A percentile compares a stretch with the other conserved stretches of the same genome.
Evolutionary conservation across 2,329 filamentous ascomycete species (phyloP).

Genomic region (Venturia pyrina): DNA sequence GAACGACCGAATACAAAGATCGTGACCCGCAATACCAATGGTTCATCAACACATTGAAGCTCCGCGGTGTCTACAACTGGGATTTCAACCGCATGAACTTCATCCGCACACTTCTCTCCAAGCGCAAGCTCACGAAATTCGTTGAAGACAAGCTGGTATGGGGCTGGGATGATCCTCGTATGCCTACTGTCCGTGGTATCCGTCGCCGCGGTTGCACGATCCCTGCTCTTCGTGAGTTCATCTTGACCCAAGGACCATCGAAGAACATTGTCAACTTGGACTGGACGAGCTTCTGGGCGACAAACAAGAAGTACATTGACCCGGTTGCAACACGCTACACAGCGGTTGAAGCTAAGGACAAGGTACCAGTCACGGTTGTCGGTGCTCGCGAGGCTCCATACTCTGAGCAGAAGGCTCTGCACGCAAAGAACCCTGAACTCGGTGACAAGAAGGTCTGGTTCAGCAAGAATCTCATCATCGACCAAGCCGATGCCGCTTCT

Average conservation of each 20-base stretch:
- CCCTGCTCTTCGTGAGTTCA: constrained; percentile 70
- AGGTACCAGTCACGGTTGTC: constrained; percentile 59
- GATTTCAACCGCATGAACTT: constrained; percentile 82
- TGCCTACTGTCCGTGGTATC: constrained; percentile 76
- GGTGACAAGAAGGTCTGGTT: constrained; percentile 80
- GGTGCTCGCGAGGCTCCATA: constrained; percentile 51
- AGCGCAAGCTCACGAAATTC: constrained; percentile 76
- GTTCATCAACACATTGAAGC: constrained; percentile 65
- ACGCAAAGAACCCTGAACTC: constrained; percentile 78
- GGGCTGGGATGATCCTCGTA: constrained; percentile 80
- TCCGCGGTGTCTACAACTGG: constrained; percentile 74
- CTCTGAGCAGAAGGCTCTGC: constrained; percentile 61
- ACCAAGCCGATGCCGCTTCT: constrained; percentile 74
- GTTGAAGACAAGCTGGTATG: constrained; percentile 66
- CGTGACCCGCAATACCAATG: constrained; percentile 80
- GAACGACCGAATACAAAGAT: constrained; percentile 81
- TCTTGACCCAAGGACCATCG: constrained; percentile 72
- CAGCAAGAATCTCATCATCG: constrained; percentile 65
- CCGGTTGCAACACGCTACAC: constrained; percentile 39
- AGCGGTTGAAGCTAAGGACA: constrained; percentile 55
- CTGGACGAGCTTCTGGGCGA: constrained; percentile 56
- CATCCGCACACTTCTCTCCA: constrained; percentile 70
- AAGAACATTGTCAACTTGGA: constrained; percentile 79
- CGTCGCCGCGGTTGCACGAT: constrained; percentile 70
- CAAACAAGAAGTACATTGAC: constrained; percentile 44